Evolutionary conservation across 129 eudicot genomes (phyloP).

Genomic region (Saussurea involucrata): DNA sequence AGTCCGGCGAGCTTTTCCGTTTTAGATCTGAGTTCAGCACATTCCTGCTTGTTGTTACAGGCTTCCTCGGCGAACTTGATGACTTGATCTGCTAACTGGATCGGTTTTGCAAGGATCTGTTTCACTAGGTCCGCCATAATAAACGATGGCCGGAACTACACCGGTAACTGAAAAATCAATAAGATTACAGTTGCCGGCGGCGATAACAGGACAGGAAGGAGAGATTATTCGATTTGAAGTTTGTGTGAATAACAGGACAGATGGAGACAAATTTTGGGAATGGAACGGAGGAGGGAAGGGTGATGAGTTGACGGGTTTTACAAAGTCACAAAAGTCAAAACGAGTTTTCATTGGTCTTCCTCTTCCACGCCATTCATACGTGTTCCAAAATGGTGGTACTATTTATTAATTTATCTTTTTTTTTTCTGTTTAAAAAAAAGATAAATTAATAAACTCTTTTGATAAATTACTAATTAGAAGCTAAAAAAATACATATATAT

Average conservation of each 20-base stretch:
- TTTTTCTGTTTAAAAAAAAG: too few relatives aligned
- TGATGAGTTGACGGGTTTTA: too few relatives aligned
- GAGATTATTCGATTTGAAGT: neutral
- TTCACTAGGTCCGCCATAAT: slow-evolving; percentile 38
- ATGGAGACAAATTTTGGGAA: too few relatives aligned
- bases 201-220: neutral
- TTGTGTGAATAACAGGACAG: neutral
- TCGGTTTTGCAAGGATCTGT: slow-evolving; percentile 37
- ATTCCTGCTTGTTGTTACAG: slow-evolving; percentile 33
- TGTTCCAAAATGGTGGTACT: too few relatives aligned
- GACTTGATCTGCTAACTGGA: slow-evolving; percentile 34
- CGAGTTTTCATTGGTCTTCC: too few relatives aligned
- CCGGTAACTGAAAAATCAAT: neutral
- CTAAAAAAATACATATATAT: too few relatives aligned
- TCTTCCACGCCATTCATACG: too few relatives aligned
- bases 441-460: too few relatives aligned
- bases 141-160: neutral
- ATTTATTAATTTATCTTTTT: too few relatives aligned
- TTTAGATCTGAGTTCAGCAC: slow-evolving; percentile 45
- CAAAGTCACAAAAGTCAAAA: too few relatives aligned
- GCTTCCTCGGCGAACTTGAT: slow-evolving; percentile 37
- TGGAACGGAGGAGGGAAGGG: too few relatives aligned
- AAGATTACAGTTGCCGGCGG: neutral
- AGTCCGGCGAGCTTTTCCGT: slow-evolving; percentile 42
- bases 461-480: too few relatives aligned